Evolutionary conservation across 1,284 basidiomycete genomes (phyloP).

Genomic region (Ustilago trichophora): DNA sequence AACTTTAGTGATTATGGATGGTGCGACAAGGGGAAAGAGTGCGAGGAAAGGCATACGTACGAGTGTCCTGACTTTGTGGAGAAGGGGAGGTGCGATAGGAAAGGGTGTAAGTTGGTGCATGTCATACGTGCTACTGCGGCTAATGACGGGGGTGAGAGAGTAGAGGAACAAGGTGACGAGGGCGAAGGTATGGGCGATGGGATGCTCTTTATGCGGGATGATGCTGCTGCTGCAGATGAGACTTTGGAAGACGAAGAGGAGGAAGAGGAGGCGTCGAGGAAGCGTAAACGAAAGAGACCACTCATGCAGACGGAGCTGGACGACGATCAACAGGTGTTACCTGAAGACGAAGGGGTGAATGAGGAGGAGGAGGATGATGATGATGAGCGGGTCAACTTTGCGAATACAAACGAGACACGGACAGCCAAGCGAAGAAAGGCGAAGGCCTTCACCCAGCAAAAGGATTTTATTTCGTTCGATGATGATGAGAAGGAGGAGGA

Average conservation of each 20-base stretch:
- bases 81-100: conserved; percentile 49
- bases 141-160: not conserved
- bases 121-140: conserved; percentile 40
- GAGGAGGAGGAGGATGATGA: no score
- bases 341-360: conserved; percentile 16
- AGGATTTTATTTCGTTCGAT: conserved; percentile 60
- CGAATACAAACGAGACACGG: conserved; percentile 1
- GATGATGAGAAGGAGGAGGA: conserved; percentile 42
- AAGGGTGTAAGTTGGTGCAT: conserved; percentile 56
- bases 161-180: conserved; percentile 3
- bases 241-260: conserved; percentile 3
- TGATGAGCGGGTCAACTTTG: no score
- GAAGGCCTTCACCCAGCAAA: conserved; percentile 51
- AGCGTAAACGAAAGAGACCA: conserved; percentile 20
- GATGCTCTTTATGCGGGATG: conserved; percentile 53
- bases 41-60: conserved; percentile 56
- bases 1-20: conserved; percentile 59
- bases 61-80: conserved; percentile 63
- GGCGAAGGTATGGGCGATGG: not conserved
- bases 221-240: conserved; percentile 44
- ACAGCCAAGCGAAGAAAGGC: conserved; percentile 21
- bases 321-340: conserved; percentile 7
- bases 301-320: conserved; percentile 34
- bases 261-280: not conserved
- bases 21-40: conserved; percentile 56